Conservation (phyloP, 331 rosid species). For the Acacia concinna region DNA sequence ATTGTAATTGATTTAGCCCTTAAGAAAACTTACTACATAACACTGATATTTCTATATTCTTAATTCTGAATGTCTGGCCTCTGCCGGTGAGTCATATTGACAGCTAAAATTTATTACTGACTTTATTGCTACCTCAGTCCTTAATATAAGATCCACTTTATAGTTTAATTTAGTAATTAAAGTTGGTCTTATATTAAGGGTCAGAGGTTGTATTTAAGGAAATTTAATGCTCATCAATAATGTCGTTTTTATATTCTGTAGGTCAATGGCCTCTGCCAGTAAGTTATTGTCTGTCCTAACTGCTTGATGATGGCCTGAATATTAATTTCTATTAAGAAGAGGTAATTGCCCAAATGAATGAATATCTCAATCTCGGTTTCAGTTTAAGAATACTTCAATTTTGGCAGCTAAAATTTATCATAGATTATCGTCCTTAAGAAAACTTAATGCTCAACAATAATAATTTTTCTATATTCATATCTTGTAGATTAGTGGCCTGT, state of each 20-base stretch:
- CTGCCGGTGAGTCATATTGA: not conserved
- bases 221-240: conserved; percentile 1
- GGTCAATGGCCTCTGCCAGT: not conserved
- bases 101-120: not conserved
- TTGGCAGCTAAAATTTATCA: not conserved
- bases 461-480: conserved; percentile 7
- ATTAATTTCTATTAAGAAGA: not conserved
- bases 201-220: not conserved
- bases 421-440: not conserved
- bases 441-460: conserved; percentile 4
- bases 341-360: not conserved
- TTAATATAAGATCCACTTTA: no score
- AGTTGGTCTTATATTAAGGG: no score
- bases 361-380: not conserved
- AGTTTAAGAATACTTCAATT: not conserved
- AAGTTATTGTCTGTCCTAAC: conserved; percentile 1
- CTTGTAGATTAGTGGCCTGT: not conserved
- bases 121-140: not conserved
- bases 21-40: not conserved
- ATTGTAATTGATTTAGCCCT: not conserved
- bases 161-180: no score
- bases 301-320: not conserved
- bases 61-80: not conserved
- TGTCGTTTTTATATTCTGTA: conserved; percentile 8
- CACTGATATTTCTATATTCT: conserved; percentile 14